Base-by-base conservation (phyloP, 106 monocot genomes). In the Dendrobium nobile region DNA sequence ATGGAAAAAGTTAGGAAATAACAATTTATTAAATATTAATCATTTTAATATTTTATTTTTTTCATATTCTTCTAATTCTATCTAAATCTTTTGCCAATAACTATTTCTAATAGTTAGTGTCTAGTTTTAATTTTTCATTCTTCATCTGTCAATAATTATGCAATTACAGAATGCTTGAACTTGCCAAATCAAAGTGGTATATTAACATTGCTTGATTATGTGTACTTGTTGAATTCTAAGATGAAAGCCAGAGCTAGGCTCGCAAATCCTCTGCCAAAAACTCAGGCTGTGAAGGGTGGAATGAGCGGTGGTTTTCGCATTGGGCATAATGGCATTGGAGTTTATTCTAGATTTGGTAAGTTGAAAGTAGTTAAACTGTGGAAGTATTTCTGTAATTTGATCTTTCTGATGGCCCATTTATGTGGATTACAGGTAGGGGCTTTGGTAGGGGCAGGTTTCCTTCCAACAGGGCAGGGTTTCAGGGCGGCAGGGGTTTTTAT, bases 251-350 rank as follows among this genome's bases (percentile, higher is more conserved):
- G 90, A 84, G 93, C 90, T 59, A 87, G 93, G 67, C 87, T 93
- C 72, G 88, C 93, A 44, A 93, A 93, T 86, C 93, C 89, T 58
- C 78, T 88, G 37, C 90, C 93, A 8, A 91, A 93, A 89, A 89
- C 85, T 59, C 90, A 91, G 68, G 90, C 88, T 83, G 90, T 93
- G 45, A 93, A 93, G 72, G 90, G 93, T 82, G 90, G 90, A 74
- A 93, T 93, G 85, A 85, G 87, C 84, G 93, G 90, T 80, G 93
- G 93, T 6, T 93, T 88, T 78, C 87, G 84, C 54, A 93, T 93
- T 83, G 90, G 88, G 43, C 84, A 81, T 51, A 44, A 73, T 84
- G 79, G 82, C 17, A 51, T 48, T 56, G 88, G 90, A 45, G 48
- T 41, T 44, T 85, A 81, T 75, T 82, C 92, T 86, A 82, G 88